Base-by-base conservation (phyloP, 2,329 filamentous ascomycete species). In the Rhynchosporium agropyri region DNA sequence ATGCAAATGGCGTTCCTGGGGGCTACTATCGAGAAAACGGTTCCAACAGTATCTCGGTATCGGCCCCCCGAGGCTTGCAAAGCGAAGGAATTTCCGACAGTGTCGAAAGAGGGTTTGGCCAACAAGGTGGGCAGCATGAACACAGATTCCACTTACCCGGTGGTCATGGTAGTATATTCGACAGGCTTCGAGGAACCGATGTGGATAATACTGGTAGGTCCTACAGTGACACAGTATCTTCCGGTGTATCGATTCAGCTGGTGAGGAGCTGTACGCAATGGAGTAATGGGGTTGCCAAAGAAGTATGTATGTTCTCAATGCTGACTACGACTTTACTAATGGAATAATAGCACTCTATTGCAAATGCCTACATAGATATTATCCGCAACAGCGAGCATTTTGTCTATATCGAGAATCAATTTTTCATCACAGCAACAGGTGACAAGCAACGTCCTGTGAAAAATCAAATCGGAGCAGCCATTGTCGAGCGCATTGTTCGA, bases 381-480 rank as follows among this genome's bases (percentile, higher is more conserved):
- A 92, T 92, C 69, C 79, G 78, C 43, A 85, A 86, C 55, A 88
- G 88, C 20, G 79, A 86, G 71, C 86, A 92, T 73, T 92, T 89
- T 71, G 77, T 93, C 63, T 93, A 92, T 75, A 92, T 93, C 42
- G 89, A 93, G 74, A 92, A 93, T 71, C 70, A 91, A 80, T 95
- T 95, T 79, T 95, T 95, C 80, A 95, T 95, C 76, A 95, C 91
- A 0, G 89, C 90, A 2, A 93, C 90, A 1, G 81, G 80, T 54
- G 82, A 89, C 60, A 78, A 86, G 62, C 90, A 92, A 73, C 82
- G 82, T 65, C 89, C 91, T 0, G 85, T 96, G 51, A 83, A 82
- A 71, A 95, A 96, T 77, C 86, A 88, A 74, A 89, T 96, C 64
- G 91, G 91, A 51, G 86, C 85, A 5, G 89, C 89, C 33, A 89